Conservation (phyloP, 352 stramenopile genomes). For the Hyaloperonospora brassicae region DNA sequence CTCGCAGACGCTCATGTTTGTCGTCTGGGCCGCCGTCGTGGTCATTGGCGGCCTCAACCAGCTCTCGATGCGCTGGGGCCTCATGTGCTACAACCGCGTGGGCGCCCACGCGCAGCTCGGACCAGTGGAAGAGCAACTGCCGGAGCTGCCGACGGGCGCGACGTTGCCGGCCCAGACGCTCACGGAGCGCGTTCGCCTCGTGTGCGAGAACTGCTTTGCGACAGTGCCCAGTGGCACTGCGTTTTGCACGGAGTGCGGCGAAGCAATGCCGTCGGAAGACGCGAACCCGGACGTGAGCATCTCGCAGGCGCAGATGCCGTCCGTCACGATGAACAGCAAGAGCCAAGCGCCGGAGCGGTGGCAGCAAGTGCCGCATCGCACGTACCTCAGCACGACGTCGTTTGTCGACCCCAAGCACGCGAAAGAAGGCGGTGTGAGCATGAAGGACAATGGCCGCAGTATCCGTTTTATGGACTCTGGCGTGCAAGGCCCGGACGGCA, state of each 20-base stretch:
- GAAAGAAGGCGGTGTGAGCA: conserved; percentile 53
- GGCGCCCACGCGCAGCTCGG: conserved; percentile 59
- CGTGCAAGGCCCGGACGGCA: conserved; percentile 76
- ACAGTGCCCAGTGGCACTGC: conserved; percentile 74
- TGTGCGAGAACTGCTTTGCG: conserved; percentile 87
- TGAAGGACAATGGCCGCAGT: conserved; percentile 70
- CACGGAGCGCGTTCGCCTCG: conserved; percentile 64
- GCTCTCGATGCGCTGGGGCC: conserved; percentile 78
- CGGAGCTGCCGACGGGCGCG: conserved; percentile 63
- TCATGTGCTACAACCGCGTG: conserved; percentile 86
- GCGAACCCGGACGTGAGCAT: conserved; percentile 75
- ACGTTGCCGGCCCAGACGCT: conserved; percentile 46
- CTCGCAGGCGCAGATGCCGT: conserved; percentile 82
- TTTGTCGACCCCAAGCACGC: conserved; percentile 83
- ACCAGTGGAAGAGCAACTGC: conserved; percentile 57
- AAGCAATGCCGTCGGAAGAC: conserved; percentile 75
- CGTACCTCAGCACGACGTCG: conserved; percentile 79
- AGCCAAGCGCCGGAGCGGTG: conserved; percentile 73
- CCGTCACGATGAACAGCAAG: conserved; percentile 70
- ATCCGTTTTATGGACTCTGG: conserved; percentile 85
- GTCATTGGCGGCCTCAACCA: conserved; percentile 70
- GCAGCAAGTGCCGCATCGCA: conserved; percentile 78
- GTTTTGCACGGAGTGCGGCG: conserved; percentile 85
- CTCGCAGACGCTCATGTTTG: conserved; percentile 66
- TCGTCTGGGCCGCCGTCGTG: conserved; percentile 61